Base-by-base conservation (phyloP, 1,284 basidiomycete species). In the Bondarzewia mesenterica region DNA sequence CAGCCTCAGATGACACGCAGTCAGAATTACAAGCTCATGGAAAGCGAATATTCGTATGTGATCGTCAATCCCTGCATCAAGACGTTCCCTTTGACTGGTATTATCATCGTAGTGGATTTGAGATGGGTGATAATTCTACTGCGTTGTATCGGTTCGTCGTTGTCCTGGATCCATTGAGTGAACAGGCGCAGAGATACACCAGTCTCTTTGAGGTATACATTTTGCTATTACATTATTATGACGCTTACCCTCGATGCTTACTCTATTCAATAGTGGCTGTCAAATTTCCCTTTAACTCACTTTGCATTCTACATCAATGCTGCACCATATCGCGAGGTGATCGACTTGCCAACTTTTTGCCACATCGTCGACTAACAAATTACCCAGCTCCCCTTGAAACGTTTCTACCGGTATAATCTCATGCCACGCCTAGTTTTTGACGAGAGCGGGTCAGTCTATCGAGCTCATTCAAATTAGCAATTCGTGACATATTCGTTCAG, bases 401-500 rank as follows among this genome's bases (percentile, higher is more conserved):
- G 87, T n/a, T 99, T 97, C 70, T 97, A 96, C 63, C 85, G 90
- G 3, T 91, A 85, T 59, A 83, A 81, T 43, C 68, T 93, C 2
- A 66, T 75, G 1, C 70, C 80, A 10, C 62, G 66, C 5, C 67
- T 89, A 5, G 51, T 63, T 0, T 98, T 93, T 59, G 81, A 90
- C 54, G 68, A 78, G 14, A 63, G 79, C 42, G 92, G 88, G 89
- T 90, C 63, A 50, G 74, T 63, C 22, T 18, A 21, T 7, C 35
- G 43, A 16, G 5, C 25, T 20, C 8, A 26, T 10, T 42, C 1
- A 41, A 42, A 20, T 20, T 43, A 45, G 20, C 46, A 27, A 27
- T 16, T 23, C 38, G 43, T 23, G 15, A 55, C 27, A 39, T 29
- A 27, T 18, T 35, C 37, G 36, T 45, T 2, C 49, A 87, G 85